Evolutionary conservation across 805 yeast genomes (phyloP), one percentile per base, ranked within the genome.

Genomic region (Nakazawaea peltata): DNA sequence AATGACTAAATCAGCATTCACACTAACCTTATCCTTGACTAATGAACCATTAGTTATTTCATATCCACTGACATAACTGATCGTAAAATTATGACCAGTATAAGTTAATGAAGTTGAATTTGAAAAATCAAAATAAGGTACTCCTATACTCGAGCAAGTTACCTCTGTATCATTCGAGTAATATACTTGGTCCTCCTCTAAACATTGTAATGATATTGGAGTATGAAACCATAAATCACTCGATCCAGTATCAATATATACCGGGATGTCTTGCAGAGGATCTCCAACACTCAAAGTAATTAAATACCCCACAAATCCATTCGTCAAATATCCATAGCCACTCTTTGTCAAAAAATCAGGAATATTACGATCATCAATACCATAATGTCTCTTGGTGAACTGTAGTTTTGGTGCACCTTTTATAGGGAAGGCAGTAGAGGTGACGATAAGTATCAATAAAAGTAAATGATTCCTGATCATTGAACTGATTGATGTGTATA

Each of bases 221-320:
- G 42, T 39, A 24, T 42, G 42, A 19, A 57, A 50, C 61, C 61
- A 57, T 2, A 56, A 41, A 26, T 51, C 51, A 4, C 55, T 43
- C 10, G 54, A 51, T 1, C 50, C 56, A 2, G 62, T 56, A 37
- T 54, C 57, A 30, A 59, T 39, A 23, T 52, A 47, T 13, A 51
- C 48, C 10, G 38, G 36, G 5, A 52, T 33, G 11, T 41, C 43
- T 25, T 47, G 44, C 10, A 43, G 44, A 24, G 53, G 52, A 10
- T 53, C 49, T 4, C 63, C 63, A 15, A 56, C 37, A 8, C 32
- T 24, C 18, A 46, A 41, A n/a, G 28, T 21, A 7, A 29, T 25
- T 13, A 28, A 17, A 25, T 37, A 37, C 7, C 19, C 18, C 19
- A 26, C 30, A 16, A 19, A 33, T 4, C 33, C 34, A 18, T 37